phyloP scores from a whole-genome alignment of 495 filamentous ascomycete genomes.

The Penicillium pancosmium region DNA sequence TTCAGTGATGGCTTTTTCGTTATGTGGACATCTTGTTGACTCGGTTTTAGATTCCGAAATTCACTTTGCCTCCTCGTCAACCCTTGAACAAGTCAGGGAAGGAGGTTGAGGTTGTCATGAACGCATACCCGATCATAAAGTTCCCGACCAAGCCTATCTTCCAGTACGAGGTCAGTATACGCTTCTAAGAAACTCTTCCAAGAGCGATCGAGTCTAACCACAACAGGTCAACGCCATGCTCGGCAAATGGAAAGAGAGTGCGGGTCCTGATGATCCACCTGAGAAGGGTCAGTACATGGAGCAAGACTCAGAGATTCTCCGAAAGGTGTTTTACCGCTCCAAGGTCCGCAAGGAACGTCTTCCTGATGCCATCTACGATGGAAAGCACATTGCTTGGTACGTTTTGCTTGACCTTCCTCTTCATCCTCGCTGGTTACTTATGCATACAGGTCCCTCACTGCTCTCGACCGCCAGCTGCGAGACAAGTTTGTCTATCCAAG shows the following conservation, averaged over 20 bases:
- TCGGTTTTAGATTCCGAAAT: neutral
- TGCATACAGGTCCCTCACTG: conserved; percentile 35
- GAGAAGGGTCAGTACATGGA: conserved; percentile 14
- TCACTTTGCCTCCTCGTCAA: neutral
- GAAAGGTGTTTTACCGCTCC: conserved; percentile 70
- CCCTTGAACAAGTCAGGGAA: conserved; percentile 61
- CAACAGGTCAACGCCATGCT: conserved; percentile 63
- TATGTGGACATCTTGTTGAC: neutral
- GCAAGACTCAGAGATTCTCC: conserved; percentile 37
- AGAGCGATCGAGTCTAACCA: too few species aligned
- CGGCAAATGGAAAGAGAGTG: conserved; percentile 28
- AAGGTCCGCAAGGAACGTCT: conserved; percentile 56
- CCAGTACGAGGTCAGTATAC: conserved; percentile 75
- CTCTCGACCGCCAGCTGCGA: conserved; percentile 13
- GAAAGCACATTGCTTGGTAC: conserved; percentile 77
- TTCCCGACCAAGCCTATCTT: conserved; percentile 59
- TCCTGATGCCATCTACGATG: conserved; percentile 72
- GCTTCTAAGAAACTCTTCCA: neutral
- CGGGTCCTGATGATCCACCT: neutral
- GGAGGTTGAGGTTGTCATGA: conserved; percentile 61
- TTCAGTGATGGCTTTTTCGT: neutral
- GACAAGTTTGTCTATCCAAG: conserved; percentile 5
- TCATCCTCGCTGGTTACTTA: conserved; percentile 8
- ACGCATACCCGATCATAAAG: conserved; percentile 68
- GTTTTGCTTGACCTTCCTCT: conserved; percentile 19